Percentiles rank a stretch among this genome's conserved stretches.
Evolutionary conservation across 257 asterid species (phyloP).

Genomic region (Solanum arcanum): DNA sequence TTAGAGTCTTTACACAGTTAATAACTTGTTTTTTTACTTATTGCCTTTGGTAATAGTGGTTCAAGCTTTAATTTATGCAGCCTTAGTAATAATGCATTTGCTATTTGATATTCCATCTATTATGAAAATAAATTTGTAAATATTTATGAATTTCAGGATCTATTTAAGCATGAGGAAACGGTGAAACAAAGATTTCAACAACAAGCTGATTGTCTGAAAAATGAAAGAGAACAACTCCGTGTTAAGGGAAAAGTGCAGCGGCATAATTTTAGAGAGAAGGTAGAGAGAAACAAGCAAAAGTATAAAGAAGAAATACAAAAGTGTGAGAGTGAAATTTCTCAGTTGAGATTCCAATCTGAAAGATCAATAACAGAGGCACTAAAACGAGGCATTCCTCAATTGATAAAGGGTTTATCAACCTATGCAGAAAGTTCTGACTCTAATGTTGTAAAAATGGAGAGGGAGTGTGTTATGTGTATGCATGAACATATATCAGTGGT

Average conservation of each 20-base stretch:
- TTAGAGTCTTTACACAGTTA: neutral
- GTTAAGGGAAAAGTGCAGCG: slow-evolving; percentile 25
- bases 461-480: slow-evolving; percentile 94
- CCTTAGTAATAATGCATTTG: neutral
- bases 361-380: slow-evolving; percentile 49
- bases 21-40: neutral
- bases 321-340: slow-evolving; percentile 33
- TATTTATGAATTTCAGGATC: slow-evolving; percentile 26
- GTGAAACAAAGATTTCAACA: slow-evolving; percentile 19
- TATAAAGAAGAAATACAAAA: slow-evolving; percentile 25
- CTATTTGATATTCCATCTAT: neutral
- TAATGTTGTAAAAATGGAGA: slow-evolving; percentile 28
- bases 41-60: neutral
- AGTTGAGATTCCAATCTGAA: slow-evolving; percentile 32
- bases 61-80: neutral
- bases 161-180: slow-evolving; percentile 46
- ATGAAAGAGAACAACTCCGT: slow-evolving; percentile 21
- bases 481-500: slow-evolving; percentile 54
- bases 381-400: slow-evolving; percentile 12
- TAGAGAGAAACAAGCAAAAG: slow-evolving; percentile 21
- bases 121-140: neutral
- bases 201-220: slow-evolving; percentile 15
- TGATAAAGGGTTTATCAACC: slow-evolving; percentile 28
- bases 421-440: slow-evolving; percentile 29
- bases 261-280: slow-evolving; percentile 27